Evolutionary conservation across 495 filamentous ascomycete species (phyloP).

Genomic region (Tuber calosporum): DNA sequence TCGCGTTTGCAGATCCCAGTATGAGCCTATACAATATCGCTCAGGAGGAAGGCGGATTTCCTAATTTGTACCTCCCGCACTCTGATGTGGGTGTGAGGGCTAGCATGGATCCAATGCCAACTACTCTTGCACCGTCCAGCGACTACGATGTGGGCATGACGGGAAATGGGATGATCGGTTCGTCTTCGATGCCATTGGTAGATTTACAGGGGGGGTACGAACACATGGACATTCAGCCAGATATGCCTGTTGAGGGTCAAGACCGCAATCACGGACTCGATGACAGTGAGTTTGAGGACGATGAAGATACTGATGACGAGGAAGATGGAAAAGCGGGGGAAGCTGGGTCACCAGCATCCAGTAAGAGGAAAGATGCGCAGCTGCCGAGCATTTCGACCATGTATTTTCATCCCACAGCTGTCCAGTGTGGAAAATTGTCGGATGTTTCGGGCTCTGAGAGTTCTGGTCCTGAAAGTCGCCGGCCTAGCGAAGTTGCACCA

Average conservation of each 20-base stretch:
- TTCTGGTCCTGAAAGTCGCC: conserved; percentile 26
- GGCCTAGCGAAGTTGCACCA: conserved; percentile 26
- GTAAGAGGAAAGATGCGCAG: conserved; percentile 19
- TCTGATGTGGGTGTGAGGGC: conserved; percentile 7
- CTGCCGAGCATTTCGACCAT: conserved; percentile 27
- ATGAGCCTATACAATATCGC: conserved; percentile 31
- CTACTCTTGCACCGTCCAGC: conserved; percentile 22
- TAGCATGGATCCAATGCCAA: conserved; percentile 28
- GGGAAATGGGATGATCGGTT: conserved; percentile 14
- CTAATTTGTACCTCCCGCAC: conserved; percentile 30
- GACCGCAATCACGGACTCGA: conserved; percentile 5
- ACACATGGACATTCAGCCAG: background rate
- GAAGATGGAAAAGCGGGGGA: conserved; percentile 24
- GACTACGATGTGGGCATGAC: conserved; percentile 21
- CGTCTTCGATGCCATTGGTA: conserved; percentile 15
- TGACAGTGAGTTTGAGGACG: conserved; percentile 23
- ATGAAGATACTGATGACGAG: conserved; percentile 18
- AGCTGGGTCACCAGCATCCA: conserved; percentile 13
- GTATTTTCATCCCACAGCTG: conserved; percentile 39
- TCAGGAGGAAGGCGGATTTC: conserved; percentile 34
- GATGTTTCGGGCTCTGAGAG: conserved; percentile 32
- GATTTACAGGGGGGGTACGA: conserved; percentile 14
- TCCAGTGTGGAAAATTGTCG: conserved; percentile 32
- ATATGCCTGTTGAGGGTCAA: background rate
- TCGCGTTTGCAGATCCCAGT: conserved; percentile 27